Evolutionary conservation across 2,329 filamentous ascomycete genomes (phyloP), one percentile per base, ranked within the genome.

Genomic region (Macrophomina tecta): DNA sequence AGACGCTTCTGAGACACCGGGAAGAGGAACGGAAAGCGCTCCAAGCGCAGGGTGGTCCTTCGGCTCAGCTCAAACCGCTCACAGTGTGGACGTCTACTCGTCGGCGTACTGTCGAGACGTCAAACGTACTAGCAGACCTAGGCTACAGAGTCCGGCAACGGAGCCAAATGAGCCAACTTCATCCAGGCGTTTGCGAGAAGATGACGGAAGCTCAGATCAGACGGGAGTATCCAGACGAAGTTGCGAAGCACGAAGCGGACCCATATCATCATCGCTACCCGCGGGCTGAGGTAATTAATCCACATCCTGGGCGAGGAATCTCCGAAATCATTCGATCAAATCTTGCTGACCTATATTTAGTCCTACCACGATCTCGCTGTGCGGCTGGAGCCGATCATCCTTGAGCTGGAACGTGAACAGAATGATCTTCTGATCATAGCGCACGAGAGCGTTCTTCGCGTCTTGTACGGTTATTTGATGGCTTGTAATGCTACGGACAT

Each of bases 301-400:
- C 6, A 23, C 61, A 16, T 8, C 58, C 73, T 78, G 66, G 9
- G 2, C 16, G 14, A 18, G 40, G 5, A 30, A 78, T 58, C 30
- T 64, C 5, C 36, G 18, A 58, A n/a, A 38, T 36, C 9, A 14
- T 28, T 5, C 5, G 5, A 66, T 5, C 12, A 38, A n/a, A 18
- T 12, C 34, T 46, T 46, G 40, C 30, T 58, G 42, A 66, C 45
- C 18, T 36, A 34, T 7, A 23, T 7, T 38, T 68, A 97, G 91
- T 98, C 94, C 8, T 99, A 99, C 79, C 95, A 99, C 77, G 95
- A 99, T 75, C 89, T 99, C 51, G 95, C 95, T n/a, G 95, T 99
- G 68, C 92, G 95, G 28, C 88, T 99, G 55, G 95, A 99, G 77
- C 96, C 95, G 48, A 97, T 99, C 74, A 99, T 99, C 75, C 87